Base-by-base conservation (phyloP, 768 basidiomycete genomes). In the Erythrobasidium yunnanense region DNA sequence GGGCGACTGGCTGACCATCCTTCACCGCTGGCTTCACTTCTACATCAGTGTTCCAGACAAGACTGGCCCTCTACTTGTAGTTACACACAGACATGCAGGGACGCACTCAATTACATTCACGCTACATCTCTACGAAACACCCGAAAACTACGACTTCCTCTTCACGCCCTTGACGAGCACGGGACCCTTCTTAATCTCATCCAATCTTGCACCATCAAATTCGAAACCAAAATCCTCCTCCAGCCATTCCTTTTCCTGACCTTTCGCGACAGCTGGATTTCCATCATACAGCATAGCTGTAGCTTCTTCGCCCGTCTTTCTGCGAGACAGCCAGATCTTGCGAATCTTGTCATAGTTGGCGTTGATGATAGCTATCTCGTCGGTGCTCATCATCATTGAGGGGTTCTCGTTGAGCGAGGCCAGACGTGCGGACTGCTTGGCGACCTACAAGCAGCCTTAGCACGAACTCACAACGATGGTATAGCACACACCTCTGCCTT, bases 281-380 rank as follows among this genome's bases (percentile, higher is more conserved):
- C 47, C 29, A 25, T 63, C 60, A 17, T 29, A 29, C 11, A 51
- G 7, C 2, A 63, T 8, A 22, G 8, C 32, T n/a, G 22, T 8
- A 30, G 22, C 29, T 47, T 63, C 46, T 15, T 6, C 4, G 29
- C 60, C 60, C 4, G 49, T 35, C 32, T 63, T 63, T 30, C 60
- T 3, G 20, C 60, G 60, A 7, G 45, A 29, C 8, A 63, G 46
- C 60, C 60, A 63, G 47, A 63, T 49, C 32, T 63, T 63, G 45
- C 49, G 46, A n/a, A 51, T 27, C 5, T 17, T 63, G n/a, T 20
- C 46, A 23, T 27, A 63, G 22, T 46, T 13, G 20, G 5, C 38
- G 46, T 63, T 49, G 22, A 63, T 63, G 20, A 30, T 30, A 18
- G 46, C 22, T 17, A 63, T 47, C 20, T 63, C 60, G 47, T 46